These are phyloP conservation scores for Solanum hybrid DNA, from an alignment of 305 asterid species.

Conservation along the genomic window DNA sequence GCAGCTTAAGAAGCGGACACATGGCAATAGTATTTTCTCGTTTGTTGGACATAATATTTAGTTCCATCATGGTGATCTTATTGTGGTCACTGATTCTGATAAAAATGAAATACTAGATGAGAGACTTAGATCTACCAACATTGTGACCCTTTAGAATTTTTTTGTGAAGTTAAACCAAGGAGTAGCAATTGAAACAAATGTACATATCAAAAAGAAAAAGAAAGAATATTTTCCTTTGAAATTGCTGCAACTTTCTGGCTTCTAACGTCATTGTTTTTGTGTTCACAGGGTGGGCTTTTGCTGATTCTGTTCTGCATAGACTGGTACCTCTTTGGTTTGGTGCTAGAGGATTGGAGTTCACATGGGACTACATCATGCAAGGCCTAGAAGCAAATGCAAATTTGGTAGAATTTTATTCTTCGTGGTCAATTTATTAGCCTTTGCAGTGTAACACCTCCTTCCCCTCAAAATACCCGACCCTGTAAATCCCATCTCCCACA, in stretches of 20 bases:
- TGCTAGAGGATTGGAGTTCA: conserved; percentile 94
- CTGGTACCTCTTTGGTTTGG: conserved; percentile 99
- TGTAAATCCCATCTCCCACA: neutral
- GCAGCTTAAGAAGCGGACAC: neutral
- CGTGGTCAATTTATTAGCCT: neutral
- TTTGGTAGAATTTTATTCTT: conserved; percentile 41
- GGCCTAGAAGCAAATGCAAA: conserved; percentile 96
- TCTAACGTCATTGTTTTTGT: neutral
- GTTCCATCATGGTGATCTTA: neutral
- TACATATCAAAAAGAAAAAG: neutral
- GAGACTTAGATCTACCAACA: neutral
- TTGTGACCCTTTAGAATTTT: neutral
- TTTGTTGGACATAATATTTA: neutral
- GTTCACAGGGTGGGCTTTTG: conserved; percentile 93
- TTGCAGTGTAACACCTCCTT: neutral
- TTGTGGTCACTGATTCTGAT: neutral
- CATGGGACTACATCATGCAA: conserved; percentile 94
- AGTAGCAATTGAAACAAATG: neutral
- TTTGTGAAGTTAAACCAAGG: neutral
- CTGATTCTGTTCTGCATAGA: conserved; percentile 90
- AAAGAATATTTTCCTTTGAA: neutral
- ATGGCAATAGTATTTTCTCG: neutral
- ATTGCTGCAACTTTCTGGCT: neutral
- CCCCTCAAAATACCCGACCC: neutral
- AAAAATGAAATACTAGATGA: neutral